A percentile compares a stretch with the other conserved stretches of the same genome.
Evolutionary conservation across 106 monocot species (phyloP).

Genomic region (Iris macrosiphon): DNA sequence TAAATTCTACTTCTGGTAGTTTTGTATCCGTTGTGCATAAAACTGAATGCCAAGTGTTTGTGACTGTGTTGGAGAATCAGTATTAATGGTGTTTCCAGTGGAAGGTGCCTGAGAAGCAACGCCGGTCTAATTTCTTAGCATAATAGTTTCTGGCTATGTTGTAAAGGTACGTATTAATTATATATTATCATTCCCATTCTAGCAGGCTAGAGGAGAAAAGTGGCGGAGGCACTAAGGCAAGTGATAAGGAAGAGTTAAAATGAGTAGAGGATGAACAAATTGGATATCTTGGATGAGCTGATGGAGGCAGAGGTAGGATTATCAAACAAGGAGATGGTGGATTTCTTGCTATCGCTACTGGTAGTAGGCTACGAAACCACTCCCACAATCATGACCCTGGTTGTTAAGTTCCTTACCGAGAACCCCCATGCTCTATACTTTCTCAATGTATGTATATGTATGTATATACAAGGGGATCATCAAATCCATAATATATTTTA

Average conservation of each 20-base stretch:
- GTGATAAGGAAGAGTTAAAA: slow-evolving; percentile 48
- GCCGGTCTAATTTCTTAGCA: no score
- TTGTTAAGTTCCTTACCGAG: slow-evolving; percentile 70
- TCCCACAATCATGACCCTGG: slow-evolving; percentile 69
- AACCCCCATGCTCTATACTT: slow-evolving; percentile 40
- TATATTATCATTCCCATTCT: no score
- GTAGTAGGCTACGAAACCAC: slow-evolving; percentile 87
- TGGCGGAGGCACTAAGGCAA: slow-evolving; percentile 47
- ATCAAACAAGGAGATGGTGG: slow-evolving; percentile 68
- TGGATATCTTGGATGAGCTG: slow-evolving; percentile 57
- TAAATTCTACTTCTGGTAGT: no score
- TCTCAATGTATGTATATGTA: slow-evolving; percentile 51
- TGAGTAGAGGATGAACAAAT: neutral
- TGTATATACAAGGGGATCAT: no score
- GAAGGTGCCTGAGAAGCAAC: no score
- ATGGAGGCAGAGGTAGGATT: slow-evolving; percentile 37
- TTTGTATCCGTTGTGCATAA: no score
- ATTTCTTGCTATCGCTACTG: slow-evolving; percentile 66
- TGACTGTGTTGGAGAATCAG: no score
- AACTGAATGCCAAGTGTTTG: no score
- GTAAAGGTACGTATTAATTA: no score
- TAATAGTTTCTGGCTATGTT: no score
- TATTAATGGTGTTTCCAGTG: no score
- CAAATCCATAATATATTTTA: no score
- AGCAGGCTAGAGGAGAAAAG: slow-evolving; percentile 65